phyloP scores from a whole-genome alignment of 2,329 filamentous ascomycete genomes.

The Chaetomium strumarium region DNA sequence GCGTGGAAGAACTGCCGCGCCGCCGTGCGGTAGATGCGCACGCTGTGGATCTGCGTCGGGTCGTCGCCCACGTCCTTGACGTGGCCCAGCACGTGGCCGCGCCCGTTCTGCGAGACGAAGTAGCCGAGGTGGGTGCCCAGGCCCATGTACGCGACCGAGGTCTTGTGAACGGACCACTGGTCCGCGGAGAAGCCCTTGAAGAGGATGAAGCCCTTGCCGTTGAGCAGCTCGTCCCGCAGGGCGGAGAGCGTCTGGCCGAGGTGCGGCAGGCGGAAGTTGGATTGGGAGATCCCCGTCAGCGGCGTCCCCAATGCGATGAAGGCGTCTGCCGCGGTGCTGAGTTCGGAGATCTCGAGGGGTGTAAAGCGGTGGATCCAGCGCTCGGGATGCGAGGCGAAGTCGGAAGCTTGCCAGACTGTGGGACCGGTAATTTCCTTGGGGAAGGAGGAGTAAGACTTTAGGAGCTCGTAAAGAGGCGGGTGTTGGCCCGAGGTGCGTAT shows the following conservation, averaged over 20 bases:
- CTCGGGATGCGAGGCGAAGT: slow-evolving; percentile 57
- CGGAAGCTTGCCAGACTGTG: slow-evolving; percentile 65
- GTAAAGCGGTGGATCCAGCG: slow-evolving; percentile 69
- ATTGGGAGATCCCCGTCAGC: slow-evolving; percentile 58
- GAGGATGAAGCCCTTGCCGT: slow-evolving; percentile 84
- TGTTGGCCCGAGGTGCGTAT: slow-evolving; percentile 62
- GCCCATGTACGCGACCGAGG: slow-evolving; percentile 85
- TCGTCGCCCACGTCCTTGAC: slow-evolving; percentile 87
- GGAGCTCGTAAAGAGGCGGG: slow-evolving; percentile 56
- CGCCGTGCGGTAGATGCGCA: slow-evolving; percentile 86
- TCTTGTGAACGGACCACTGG: slow-evolving; percentile 72
- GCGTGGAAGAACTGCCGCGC: slow-evolving; percentile 81
- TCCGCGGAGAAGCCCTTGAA: slow-evolving; percentile 79
- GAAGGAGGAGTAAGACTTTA: slow-evolving; percentile 65
- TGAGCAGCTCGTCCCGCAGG: slow-evolving; percentile 46
- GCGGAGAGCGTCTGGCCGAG: slow-evolving; percentile 32
- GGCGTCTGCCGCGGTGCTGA: slow-evolving; percentile 59
- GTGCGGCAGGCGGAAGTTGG: slow-evolving; percentile 40
- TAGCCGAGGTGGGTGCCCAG: slow-evolving; percentile 80
- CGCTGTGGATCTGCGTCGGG: slow-evolving; percentile 71
- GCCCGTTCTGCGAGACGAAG: slow-evolving; percentile 79
- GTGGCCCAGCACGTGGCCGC: slow-evolving; percentile 80
- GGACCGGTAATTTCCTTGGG: slow-evolving; percentile 64
- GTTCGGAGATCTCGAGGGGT: slow-evolving; percentile 58
- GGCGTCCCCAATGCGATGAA: slow-evolving; percentile 62